A percentile compares a stretch with the other conserved stretches of the same genome.
Conservation (phyloP, 164 flowering plant species). For the Buxus sempervirens region DNA sequence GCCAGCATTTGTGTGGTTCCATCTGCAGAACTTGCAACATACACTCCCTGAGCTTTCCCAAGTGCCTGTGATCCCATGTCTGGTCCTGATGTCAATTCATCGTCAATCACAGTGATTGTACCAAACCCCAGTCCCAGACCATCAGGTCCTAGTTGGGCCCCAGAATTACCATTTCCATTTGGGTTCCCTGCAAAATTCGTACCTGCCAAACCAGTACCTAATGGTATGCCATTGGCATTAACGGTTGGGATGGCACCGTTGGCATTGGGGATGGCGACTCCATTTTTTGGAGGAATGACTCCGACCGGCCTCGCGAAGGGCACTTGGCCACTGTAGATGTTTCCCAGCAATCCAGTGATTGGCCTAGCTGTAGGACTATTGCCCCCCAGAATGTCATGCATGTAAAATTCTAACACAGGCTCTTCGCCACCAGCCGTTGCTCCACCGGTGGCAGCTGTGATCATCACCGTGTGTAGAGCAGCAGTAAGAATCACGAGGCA, state of each 20-base stretch:
- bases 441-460: conserved; percentile 17
- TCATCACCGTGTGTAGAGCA: conserved; percentile 6
- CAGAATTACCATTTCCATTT: conserved; percentile 16
- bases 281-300: conserved; percentile 49
- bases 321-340: conserved; percentile 78
- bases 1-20: conserved; percentile 73
- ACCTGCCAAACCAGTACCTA: conserved; percentile 80
- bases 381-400: conserved; percentile 90
- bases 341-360: conserved; percentile 78
- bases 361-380: conserved; percentile 81
- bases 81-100: conserved; percentile 45
- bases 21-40: conserved; percentile 66
- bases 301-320: conserved; percentile 87
- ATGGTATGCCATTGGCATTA: conserved; percentile 56
- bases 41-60: conserved; percentile 68
- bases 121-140: conserved; percentile 77
- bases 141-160: conserved; percentile 60
- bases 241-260: conserved; percentile 79
- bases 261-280: conserved; percentile 70
- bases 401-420: conserved; percentile 57
- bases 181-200: conserved; percentile 44
- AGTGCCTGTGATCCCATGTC: conserved; percentile 48
- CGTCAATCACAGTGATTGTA: conserved; percentile 68
- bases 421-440: conserved; percentile 16
- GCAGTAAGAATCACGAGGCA: conserved; percentile 25